Percentiles rank a stretch among this genome's conserved stretches.
phyloP scores from a whole-genome alignment of 1,284 basidiomycete genomes.

The Inonotus obliquus region DNA sequence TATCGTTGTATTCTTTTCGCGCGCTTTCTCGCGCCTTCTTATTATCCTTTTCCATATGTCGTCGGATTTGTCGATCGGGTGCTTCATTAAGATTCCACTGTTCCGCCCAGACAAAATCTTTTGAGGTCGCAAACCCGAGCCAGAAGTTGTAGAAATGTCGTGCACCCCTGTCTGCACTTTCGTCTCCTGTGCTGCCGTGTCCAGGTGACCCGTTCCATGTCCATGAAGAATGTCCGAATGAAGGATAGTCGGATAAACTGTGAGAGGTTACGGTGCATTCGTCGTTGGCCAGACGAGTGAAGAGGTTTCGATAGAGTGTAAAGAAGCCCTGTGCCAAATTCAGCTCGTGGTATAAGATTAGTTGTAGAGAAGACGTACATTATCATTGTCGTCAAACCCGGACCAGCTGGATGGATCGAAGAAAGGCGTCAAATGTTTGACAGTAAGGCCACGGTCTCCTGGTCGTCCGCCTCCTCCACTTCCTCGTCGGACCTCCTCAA shows the following conservation, averaged over 20 bases:
- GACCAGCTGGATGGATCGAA: constrained; percentile 76
- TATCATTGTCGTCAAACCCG: constrained; percentile 64
- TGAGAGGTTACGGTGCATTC: constrained; percentile 58
- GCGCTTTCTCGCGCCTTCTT: constrained; percentile 87
- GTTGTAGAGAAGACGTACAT: constrained; percentile 42
- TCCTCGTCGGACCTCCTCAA: constrained; percentile 80
- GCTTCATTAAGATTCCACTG: constrained; percentile 83
- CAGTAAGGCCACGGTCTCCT: constrained; percentile 76
- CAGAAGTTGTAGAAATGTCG: constrained; percentile 84
- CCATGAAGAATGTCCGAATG: constrained; percentile 82
- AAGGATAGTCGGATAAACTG: constrained; percentile 53
- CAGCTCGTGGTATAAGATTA: neutral
- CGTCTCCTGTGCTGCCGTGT: constrained; percentile 30
- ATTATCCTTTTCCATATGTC: constrained; percentile 96
- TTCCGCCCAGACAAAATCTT: constrained; percentile 89
- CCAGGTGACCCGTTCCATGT: constrained; percentile 48
- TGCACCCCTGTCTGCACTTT: constrained; percentile 41
- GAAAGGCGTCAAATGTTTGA: constrained; percentile 82
- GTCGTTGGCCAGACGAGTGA: constrained; percentile 79
- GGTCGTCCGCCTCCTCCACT: constrained; percentile 32
- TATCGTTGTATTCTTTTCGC: constrained; percentile 91
- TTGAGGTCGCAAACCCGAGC: constrained; percentile 83
- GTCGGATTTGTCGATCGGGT: constrained; percentile 81
- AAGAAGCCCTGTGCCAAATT: constrained; percentile 71
- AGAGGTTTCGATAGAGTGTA: constrained; percentile 86